phyloP scores from a whole-genome alignment of 192 early-diverging fungal genomes.

The Paraglomus brasilianum region DNA sequence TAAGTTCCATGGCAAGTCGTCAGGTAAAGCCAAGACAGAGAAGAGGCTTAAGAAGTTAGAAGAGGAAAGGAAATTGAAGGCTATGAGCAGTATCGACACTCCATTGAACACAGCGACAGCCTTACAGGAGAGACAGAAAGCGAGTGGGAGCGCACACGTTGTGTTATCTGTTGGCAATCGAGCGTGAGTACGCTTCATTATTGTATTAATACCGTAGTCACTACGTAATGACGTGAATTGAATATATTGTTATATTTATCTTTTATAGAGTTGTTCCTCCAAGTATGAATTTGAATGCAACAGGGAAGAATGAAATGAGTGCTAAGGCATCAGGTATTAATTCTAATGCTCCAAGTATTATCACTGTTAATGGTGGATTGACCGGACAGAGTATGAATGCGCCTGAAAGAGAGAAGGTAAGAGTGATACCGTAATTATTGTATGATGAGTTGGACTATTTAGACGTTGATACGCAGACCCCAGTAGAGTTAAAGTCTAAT shows the following conservation, averaged over 20 bases:
- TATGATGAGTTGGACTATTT: neutral
- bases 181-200: slow-evolving; percentile 39
- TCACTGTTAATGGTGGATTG: slow-evolving; percentile 33
- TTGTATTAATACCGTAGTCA: neutral
- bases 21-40: slow-evolving; percentile 94
- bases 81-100: slow-evolving; percentile 71
- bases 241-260: neutral
- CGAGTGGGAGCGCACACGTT: slow-evolving; percentile 73
- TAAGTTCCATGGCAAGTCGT: slow-evolving; percentile 92
- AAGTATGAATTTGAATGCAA: slow-evolving; percentile 27
- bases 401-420: slow-evolving; percentile 45
- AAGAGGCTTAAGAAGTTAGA: slow-evolving; percentile 80
- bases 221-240: neutral
- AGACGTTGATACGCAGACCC: neutral
- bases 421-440: neutral
- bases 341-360: slow-evolving; percentile 35
- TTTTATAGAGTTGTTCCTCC: slow-evolving; percentile 40
- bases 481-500: too few species aligned
- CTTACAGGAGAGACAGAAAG: slow-evolving; percentile 68
- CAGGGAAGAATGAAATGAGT: slow-evolving; percentile 26
- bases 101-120: slow-evolving; percentile 75
- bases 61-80: slow-evolving; percentile 73
- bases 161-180: slow-evolving; percentile 79
- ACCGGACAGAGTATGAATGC: slow-evolving; percentile 45
- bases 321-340: slow-evolving; percentile 18